Evolutionary conservation across 352 stramenopile genomes (phyloP).

Genomic region (Pythium monospermum): DNA sequence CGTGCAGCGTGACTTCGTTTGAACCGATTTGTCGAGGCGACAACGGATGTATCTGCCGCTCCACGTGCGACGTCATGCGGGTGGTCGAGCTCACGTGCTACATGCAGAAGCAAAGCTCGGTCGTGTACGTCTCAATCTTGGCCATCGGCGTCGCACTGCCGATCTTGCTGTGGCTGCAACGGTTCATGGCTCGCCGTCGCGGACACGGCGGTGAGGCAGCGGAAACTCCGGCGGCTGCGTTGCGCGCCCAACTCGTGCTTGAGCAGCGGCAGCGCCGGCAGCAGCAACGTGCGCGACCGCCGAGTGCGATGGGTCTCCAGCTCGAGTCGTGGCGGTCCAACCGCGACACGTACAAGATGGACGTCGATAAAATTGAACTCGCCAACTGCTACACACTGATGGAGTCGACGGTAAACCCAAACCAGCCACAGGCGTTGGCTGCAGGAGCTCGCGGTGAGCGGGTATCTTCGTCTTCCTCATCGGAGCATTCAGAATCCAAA

Average conservation of each 20-base stretch:
- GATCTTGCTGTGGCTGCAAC: constrained; percentile 8
- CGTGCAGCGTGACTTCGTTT: not conserved
- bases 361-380: constrained; percentile 14
- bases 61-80: constrained; percentile 8
- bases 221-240: constrained; percentile 4
- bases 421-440: not conserved
- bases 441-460: no score
- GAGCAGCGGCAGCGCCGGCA: constrained; percentile 4
- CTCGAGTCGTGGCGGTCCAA: constrained; percentile 19
- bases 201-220: not conserved
- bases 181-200: not conserved
- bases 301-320: constrained; percentile 11
- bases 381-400: constrained; percentile 17
- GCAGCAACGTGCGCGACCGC: not conserved
- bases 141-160: constrained; percentile 15
- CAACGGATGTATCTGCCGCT: constrained; percentile 16
- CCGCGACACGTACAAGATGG: constrained; percentile 17
- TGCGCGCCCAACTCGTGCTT: no score
- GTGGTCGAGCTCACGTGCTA: constrained; percentile 11
- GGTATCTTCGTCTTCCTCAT: no score
- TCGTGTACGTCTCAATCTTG: constrained; percentile 16
- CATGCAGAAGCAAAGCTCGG: constrained; percentile 5
- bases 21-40: constrained; percentile 11
- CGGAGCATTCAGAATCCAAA: no score
- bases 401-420: no score